Evolutionary conservation across 2,329 filamentous ascomycete genomes (phyloP).

Genomic region (Pezicula neosporulosa): DNA sequence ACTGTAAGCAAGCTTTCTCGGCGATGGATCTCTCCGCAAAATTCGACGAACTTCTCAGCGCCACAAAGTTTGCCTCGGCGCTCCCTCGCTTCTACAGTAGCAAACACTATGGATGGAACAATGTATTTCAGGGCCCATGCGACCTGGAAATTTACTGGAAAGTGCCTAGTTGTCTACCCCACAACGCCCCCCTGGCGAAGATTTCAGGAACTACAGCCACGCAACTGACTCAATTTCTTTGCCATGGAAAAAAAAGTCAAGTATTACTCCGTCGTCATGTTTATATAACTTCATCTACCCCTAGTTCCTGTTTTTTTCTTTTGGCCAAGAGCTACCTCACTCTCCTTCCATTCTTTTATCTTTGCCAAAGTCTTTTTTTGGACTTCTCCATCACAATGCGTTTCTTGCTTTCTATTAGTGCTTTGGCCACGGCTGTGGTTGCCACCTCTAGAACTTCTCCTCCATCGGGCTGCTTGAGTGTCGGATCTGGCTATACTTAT

Average conservation of each 20-base stretch:
- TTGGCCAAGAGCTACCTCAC: not conserved
- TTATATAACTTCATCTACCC: not conserved
- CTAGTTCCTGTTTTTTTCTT: not conserved
- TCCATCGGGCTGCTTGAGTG: slow-evolving; percentile 43
- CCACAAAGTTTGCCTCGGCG: not conserved
- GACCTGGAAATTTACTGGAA: not conserved
- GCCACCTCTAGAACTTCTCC: slow-evolving; percentile 35
- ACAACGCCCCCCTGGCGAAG: not conserved
- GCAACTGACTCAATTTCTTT: no score
- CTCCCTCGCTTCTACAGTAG: not conserved
- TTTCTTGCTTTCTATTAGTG: slow-evolving; percentile 19
- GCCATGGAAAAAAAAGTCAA: no score
- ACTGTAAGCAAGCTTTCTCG: no score
- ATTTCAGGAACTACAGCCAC: not conserved
- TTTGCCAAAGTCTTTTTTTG: not conserved
- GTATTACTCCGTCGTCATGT: no score
- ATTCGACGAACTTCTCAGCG: no score
- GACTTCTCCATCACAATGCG: slow-evolving; percentile 15
- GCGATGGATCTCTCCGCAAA: no score
- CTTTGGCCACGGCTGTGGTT: slow-evolving; percentile 20
- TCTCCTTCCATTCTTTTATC: not conserved
- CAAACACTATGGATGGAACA: slow-evolving; percentile 1
- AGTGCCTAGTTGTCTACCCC: not conserved
- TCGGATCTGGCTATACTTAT: slow-evolving; percentile 39
- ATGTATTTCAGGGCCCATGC: not conserved